Conservation (phyloP, 1,284 basidiomycete genomes). For the Chalciporus sp. region DNA sequence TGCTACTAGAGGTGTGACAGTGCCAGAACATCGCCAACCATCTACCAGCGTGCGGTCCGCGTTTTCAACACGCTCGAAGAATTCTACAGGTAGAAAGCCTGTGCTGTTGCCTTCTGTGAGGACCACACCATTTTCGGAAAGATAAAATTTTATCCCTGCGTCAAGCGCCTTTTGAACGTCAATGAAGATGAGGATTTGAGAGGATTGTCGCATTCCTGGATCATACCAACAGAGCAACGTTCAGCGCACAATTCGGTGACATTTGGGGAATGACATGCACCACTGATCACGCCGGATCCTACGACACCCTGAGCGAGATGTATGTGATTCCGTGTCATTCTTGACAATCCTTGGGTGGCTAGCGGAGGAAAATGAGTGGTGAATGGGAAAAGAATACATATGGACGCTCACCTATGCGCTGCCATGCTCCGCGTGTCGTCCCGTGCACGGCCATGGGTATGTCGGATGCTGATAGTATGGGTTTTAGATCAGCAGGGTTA, state of each 20-base stretch:
- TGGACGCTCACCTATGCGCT: conserved; percentile 52
- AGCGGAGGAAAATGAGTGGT: background rate
- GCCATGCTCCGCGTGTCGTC: conserved; percentile 70
- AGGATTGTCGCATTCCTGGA: conserved; percentile 75
- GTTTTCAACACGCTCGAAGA: conserved; percentile 65
- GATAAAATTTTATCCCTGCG: conserved; percentile 70
- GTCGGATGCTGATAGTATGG: conserved; percentile 60
- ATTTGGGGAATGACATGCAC: conserved; percentile 42
- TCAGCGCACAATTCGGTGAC: background rate
- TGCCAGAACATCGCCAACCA: conserved; percentile 35
- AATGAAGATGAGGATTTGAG: conserved; percentile 76
- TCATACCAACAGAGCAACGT: background rate
- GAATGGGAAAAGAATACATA: background rate
- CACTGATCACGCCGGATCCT: conserved; percentile 69
- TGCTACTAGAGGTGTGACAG: background rate
- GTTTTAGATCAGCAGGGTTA: conserved; percentile 70
- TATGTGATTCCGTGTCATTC: conserved; percentile 86
- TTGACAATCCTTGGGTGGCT: conserved; percentile 76
- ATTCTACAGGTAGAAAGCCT: conserved; percentile 58
- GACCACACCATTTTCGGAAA: conserved; percentile 85
- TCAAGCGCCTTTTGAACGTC: conserved; percentile 72
- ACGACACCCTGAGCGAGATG: conserved; percentile 80
- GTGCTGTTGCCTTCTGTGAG: conserved; percentile 71
- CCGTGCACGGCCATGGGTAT: conserved; percentile 83
- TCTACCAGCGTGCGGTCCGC: conserved; percentile 33